Evolutionary conservation across 2,329 filamentous ascomycete species (phyloP), one percentile per base, ranked within the genome.

Genomic region (Talaromyces sp.): DNA sequence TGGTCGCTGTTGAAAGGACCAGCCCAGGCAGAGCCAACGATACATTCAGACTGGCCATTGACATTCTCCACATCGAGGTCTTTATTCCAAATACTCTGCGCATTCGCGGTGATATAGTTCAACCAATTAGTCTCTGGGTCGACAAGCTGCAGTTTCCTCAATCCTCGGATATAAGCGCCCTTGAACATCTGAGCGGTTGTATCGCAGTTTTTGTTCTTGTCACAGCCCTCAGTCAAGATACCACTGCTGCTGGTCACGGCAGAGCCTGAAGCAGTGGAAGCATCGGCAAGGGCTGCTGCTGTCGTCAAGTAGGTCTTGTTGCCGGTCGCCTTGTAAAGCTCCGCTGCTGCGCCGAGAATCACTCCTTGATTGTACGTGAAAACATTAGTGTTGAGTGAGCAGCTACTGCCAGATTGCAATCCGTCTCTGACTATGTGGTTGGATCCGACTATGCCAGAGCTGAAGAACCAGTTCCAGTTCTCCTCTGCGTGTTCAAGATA

Each of bases 141-240:
- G 3, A 70, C 78, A 1, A 72, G 65, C 36, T 85, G 74, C 28
- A 89, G 71, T 57, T 81, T 79, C 31, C 78, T 76, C 17, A 89
- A 72, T 65, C 87, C 86, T 31, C 84, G 78, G 8, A 81, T 75
- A 62, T 88, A 87, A 45, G 88, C 74, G 15, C 86, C 86, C 69
- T 89, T 89, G 79, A 89, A 89, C 66, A 86, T 83, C 50, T 80
- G 75, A 5, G 77, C 79, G 55, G 83, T 57, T 4, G 45, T 53
- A 21, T 43, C 79, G 19, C 59, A 61, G 17, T 72, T 74, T 59
- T 73, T 78, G 58, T 72, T 67, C 3, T 75, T 72, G 62, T 83
- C 81, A 63, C 81, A 83, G 41, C 66, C 58, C 61, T 84, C 81
- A 57, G 73, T 74, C 5, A 84, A 69, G 48, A 83, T 74, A 2